These are phyloP conservation scores for Malassezia sympodialis DNA, from an alignment of 1,284 basidiomycete species.

Conservation along the genomic window DNA sequence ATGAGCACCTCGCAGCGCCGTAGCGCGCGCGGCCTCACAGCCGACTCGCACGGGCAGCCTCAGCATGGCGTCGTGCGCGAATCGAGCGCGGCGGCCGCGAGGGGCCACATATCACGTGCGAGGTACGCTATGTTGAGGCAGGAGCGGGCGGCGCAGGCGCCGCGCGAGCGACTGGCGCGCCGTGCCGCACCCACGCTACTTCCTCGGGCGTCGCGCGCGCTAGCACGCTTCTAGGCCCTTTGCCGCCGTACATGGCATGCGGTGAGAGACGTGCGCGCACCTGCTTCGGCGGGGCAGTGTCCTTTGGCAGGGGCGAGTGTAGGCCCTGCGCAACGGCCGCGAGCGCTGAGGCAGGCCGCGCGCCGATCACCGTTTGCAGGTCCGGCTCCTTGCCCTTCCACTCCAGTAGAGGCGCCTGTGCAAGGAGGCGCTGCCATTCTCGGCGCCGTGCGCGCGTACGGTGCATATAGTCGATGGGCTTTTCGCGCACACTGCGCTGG, in stretches of 20 bases:
- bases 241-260: conserved; percentile 4
- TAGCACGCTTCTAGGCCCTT: neutral
- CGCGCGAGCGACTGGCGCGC: neutral
- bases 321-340: neutral
- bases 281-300: neutral
- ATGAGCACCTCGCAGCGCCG: neutral
- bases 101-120: neutral
- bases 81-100: neutral
- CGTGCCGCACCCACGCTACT: neutral
- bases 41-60: neutral
- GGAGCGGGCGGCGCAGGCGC: neutral
- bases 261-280: neutral
- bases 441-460: conserved; percentile 9
- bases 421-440: conserved; percentile 4
- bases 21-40: neutral
- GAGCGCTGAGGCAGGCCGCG: neutral
- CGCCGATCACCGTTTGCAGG: neutral
- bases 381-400: neutral
- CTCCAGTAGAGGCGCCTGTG: neutral
- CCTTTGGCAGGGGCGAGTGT: neutral
- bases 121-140: neutral
- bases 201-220: conserved; percentile 2
- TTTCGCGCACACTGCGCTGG: neutral
- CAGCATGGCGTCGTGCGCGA: neutral
- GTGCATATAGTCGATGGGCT: neutral